Base-by-base conservation (phyloP, 352 stramenopile genomes). In the Globisporangium lucens region DNA sequence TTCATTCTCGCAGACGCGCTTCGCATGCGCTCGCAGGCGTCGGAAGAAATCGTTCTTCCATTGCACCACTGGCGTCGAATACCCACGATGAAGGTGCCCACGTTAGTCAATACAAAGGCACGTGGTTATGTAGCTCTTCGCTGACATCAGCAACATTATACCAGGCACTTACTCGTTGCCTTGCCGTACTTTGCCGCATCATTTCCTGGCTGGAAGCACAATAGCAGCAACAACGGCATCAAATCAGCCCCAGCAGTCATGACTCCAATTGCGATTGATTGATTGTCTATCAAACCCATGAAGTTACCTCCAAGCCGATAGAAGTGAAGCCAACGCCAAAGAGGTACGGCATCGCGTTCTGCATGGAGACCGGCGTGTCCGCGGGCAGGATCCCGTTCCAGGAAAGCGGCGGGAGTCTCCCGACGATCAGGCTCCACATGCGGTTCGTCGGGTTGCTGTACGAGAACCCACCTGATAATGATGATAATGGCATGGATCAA, bases 351-450 rank as follows among this genome's bases (percentile, higher is more conserved):
- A 96, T 77, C 15, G 74, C 70, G 60, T 96, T 96, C 65, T 96
- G 89, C 56, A 89, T 79, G 0, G 49, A 62, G 38, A 96, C 89
- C 8, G 63, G 77, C n/a, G 79, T 75, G 13, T 74, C 80, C 2
- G 69, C 59, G 7, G 85, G 84, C 12, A 96, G 29, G 12, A 96
- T 80, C 1, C 87, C 89, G 15, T 73, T 30, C 83, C 87, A 95
- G 8, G 74, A 75, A 3, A 79, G 69, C 43, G 81, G 71, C 5
- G 80, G 62, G 22, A 93, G 75, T 1, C 69, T 82, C 9, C 90
- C 90, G 29, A 83, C 89, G 17, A 97, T 69, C 55, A 97, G 66
- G 56, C 82, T 90, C 90, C 90, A 97, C 80, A 97, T 93, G 35
- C 87, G 87, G 68, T 97, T 97, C 24, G 71, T 94, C 10, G 90